Conservation (phyloP, 306 rosid genomes). For the Acmispon strigosus region DNA sequence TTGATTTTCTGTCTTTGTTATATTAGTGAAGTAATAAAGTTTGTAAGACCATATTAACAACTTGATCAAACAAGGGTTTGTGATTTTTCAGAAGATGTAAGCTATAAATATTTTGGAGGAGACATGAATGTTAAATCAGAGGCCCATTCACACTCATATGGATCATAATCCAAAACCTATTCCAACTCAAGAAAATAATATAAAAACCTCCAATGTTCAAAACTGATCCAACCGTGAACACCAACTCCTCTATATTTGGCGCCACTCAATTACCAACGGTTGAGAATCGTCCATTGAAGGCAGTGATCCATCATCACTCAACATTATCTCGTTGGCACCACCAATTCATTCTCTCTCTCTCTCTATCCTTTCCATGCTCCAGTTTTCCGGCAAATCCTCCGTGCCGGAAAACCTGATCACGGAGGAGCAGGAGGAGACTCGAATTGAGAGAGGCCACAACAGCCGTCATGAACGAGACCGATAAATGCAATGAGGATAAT, state of each 20-base stretch:
- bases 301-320: slow-evolving; percentile 18
- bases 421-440: not conserved
- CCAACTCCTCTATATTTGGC: slow-evolving; percentile 44
- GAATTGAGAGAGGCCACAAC: not conserved
- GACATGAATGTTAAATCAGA: too few species aligned
- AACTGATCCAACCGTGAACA: too few species aligned
- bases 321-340: not conserved
- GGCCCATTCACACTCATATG: too few species aligned
- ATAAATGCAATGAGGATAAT: slow-evolving; percentile 17
- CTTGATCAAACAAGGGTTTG: too few species aligned
- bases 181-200: too few species aligned
- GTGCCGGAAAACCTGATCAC: slow-evolving; percentile 21
- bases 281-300: slow-evolving; percentile 7
- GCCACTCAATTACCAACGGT: slow-evolving; percentile 18
- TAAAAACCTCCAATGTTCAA: too few species aligned
- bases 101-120: too few species aligned
- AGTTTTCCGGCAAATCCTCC: slow-evolving; percentile 17
- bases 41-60: too few species aligned
- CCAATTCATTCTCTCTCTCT: not conserved
- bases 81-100: too few species aligned
- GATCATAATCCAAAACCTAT: too few species aligned
- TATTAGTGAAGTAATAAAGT: too few species aligned
- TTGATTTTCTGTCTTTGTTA: too few species aligned
- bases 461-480: not conserved
- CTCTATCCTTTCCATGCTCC: not conserved